Percentiles rank a stretch among this genome's conserved stretches.
phyloP scores from a whole-genome alignment of 192 early-diverging fungal genomes.

The Rhizoclosmatium globosum region DNA sequence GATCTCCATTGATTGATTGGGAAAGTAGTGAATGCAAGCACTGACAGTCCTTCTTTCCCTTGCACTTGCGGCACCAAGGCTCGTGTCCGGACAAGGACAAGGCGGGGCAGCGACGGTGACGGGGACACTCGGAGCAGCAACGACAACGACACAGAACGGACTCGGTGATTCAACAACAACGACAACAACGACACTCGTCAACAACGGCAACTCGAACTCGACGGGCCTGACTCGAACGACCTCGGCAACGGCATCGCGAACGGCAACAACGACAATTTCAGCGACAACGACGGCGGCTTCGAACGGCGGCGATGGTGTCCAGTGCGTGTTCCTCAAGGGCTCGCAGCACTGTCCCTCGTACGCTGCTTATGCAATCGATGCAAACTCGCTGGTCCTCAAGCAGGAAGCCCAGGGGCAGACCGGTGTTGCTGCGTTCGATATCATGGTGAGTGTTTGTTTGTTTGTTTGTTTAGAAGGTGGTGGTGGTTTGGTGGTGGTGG shows the following conservation, averaged over 20 bases:
- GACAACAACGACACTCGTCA: not conserved
- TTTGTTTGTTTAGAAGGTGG: too few relatives aligned
- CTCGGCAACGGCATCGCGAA: not conserved
- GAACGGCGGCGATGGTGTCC: not conserved
- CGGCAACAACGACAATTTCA: not conserved
- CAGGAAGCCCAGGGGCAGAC: not conserved
- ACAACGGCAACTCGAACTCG: not conserved
- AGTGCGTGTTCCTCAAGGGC: slow-evolving; percentile 8
- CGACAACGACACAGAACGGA: not conserved
- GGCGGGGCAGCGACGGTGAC: not conserved
- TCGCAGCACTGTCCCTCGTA: slow-evolving; percentile 21
- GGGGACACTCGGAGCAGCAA: not conserved
- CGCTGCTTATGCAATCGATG: slow-evolving; percentile 10
- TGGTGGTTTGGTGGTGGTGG: not conserved
- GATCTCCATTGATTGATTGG: too few relatives aligned
- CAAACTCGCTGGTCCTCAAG: slow-evolving; percentile 1
- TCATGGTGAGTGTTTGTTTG: too few relatives aligned
- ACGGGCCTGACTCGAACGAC: not conserved
- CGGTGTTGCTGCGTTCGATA: not conserved
- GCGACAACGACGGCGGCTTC: not conserved
- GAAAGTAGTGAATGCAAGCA: too few relatives aligned
- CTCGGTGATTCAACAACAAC: not conserved
- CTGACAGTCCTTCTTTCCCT: too few relatives aligned
- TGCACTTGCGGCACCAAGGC: too few relatives aligned
- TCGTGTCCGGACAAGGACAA: too few relatives aligned